A percentile compares a stretch with the other conserved stretches of the same genome.
These are phyloP conservation scores for Candida gorgasii DNA, from an alignment of 805 yeast genomes.

Conservation along the genomic window DNA sequence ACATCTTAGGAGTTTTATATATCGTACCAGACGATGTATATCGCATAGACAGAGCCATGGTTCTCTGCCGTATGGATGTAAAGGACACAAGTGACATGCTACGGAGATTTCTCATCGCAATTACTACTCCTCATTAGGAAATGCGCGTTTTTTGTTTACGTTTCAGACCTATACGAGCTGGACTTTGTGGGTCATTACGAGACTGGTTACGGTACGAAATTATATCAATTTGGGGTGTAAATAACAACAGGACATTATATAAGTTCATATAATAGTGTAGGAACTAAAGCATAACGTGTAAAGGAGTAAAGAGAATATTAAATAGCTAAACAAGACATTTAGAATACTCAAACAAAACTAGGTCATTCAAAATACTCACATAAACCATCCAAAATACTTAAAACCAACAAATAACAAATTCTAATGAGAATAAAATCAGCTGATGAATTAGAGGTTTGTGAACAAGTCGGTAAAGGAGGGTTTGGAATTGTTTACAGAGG, in stretches of 20 bases:
- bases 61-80: neutral
- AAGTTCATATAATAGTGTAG: too few relatives aligned
- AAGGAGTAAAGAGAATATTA: too few relatives aligned
- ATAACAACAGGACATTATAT: too few relatives aligned
- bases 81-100: too few relatives aligned
- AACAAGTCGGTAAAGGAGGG: slow-evolving; percentile 73
- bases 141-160: slow-evolving; percentile 4
- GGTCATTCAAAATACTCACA: neutral
- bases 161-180: neutral
- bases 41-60: neutral
- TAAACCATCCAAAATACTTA: neutral
- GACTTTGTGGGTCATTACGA: too few relatives aligned
- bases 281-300: too few relatives aligned
- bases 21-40: neutral
- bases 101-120: slow-evolving; percentile 4
- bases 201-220: neutral
- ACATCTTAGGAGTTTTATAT: neutral
- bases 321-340: too few relatives aligned
- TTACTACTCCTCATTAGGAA: slow-evolving; percentile 3
- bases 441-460: slow-evolving; percentile 44
- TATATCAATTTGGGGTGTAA: too few relatives aligned
- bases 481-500: slow-evolving; percentile 78
- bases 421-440: slow-evolving; percentile 27
- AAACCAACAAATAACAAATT: slow-evolving; percentile 1
- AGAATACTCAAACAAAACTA: too few relatives aligned